Base-by-base conservation (phyloP, 441 rosid species). In the Populus hybrid region DNA sequence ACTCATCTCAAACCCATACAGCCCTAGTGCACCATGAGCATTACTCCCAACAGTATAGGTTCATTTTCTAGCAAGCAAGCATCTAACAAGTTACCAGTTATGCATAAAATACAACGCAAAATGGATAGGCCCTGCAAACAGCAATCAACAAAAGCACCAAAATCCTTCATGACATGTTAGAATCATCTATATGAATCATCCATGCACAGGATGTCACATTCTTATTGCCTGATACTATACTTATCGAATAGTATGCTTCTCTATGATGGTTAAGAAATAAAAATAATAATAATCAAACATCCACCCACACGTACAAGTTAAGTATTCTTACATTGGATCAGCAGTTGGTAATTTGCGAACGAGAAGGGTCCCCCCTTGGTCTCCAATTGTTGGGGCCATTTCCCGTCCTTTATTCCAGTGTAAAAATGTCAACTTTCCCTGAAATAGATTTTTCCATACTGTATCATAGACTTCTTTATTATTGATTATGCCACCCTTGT, bases 321-420 rank as follows among this genome's bases (percentile, higher is more conserved):
- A 81, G 78, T 26, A 35, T 10, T 14, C 79, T 89, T 88, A 96
- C 98, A 69, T 78, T 74, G 90, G 87, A 85, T 87, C 82, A 35
- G 90, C 89, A 63, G 76, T 61, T 21, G 97, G 91, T 83, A 95
- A 82, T 82, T 93, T 95, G 71, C 99, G 90, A 64, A 95, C 85
- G 24, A 95, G 98, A 84, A 93, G 95, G 18, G 97, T 90, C 31
- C 76, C 92, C 91, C 90, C 91, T 76, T 88, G 79, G 24, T 78
- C 85, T 77, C 91, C 92, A 29, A 86, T 78, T 74, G 91, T 83
- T 24, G 97, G 93, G 71, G 87, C 76, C 95, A 95, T 92, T 40
- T 89, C 91, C 75, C 56, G 84, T 79, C 92, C 97, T 87, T 89
- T 91, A 75, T 78, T 86, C 82, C 95, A 87, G 76, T 90, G 94